These are phyloP conservation scores for Noccaea caerulescens DNA, from an alignment of 345 rosid genomes.

Conservation along the genomic window DNA sequence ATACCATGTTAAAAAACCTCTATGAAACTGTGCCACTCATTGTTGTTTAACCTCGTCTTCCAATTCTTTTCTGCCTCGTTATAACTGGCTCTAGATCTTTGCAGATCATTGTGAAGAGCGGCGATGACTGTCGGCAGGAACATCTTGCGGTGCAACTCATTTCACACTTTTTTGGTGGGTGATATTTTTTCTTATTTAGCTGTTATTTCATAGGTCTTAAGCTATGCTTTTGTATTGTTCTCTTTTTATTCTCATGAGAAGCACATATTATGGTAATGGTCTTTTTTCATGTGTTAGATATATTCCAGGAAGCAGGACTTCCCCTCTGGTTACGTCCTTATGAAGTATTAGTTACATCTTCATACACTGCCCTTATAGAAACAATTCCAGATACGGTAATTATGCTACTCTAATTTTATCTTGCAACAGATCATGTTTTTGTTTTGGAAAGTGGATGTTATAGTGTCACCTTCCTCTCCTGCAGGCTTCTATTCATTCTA, in stretches of 20 bases:
- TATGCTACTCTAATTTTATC: conserved; percentile 17
- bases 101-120: conserved; percentile 91
- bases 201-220: conserved; percentile 24
- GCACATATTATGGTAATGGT: background rate
- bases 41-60: background rate
- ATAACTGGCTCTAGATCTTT: conserved; percentile 37
- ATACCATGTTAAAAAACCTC: no score
- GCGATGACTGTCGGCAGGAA: conserved; percentile 99
- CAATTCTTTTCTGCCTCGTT: conserved; percentile 22
- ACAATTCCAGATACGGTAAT: conserved; percentile 96
- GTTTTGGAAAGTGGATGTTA: conserved; percentile 23
- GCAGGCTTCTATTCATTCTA: conserved; percentile 97
- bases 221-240: no score
- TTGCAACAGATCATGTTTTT: background rate
- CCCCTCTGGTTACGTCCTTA: conserved; percentile 99
- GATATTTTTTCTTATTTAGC: conserved; percentile 31
- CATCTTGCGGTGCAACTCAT: conserved; percentile 99
- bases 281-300: conserved; percentile 58
- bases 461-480: conserved; percentile 16
- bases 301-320: conserved; percentile 99
- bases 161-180: conserved; percentile 93
- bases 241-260: background rate
- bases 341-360: conserved; percentile 94
- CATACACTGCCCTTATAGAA: conserved; percentile 97
- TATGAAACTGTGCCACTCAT: background rate